phyloP scores from a whole-genome alignment of 176 grass and related monocot genomes.

The Saccharum spontaneum region DNA sequence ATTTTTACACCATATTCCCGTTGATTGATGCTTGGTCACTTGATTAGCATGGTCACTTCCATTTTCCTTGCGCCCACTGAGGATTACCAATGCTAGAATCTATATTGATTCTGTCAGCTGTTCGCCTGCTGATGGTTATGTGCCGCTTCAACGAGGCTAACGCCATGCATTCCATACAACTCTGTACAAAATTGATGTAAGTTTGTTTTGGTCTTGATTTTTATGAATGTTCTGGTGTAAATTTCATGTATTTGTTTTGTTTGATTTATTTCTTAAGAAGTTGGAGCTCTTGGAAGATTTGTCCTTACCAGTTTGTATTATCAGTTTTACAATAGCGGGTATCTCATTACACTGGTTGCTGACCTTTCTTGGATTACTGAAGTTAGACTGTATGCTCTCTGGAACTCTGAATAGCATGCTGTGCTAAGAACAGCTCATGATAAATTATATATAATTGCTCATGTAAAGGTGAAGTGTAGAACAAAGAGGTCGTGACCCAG shows the following conservation, averaged over 20 bases:
- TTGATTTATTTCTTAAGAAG: neutral
- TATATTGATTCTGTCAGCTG: constrained; percentile 8
- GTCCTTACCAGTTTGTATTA: constrained; percentile 36
- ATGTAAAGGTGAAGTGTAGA: neutral
- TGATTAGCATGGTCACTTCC: constrained; percentile 22
- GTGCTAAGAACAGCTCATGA: neutral
- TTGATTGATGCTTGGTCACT: constrained; percentile 33
- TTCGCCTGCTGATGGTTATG: constrained; percentile 30
- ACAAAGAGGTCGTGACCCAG: neutral
- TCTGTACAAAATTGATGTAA: constrained; percentile 41
- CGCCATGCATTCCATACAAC: constrained; percentile 15
- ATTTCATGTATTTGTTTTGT: constrained; percentile 37
- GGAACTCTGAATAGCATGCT: neutral
- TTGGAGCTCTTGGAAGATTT: constrained; percentile 25
- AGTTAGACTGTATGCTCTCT: neutral
- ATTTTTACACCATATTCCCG: constrained; percentile 32
- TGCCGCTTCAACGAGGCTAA: constrained; percentile 17
- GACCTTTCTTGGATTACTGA: neutral
- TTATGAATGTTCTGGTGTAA: constrained; percentile 33
- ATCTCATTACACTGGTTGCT: neutral
- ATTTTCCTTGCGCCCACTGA: neutral
- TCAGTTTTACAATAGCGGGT: neutral
- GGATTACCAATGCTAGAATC: neutral
- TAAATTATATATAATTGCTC: too few relatives aligned
- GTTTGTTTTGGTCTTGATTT: constrained; percentile 25